phyloP scores from a whole-genome alignment of 768 basidiomycete genomes.

The Pholiota molesta region DNA sequence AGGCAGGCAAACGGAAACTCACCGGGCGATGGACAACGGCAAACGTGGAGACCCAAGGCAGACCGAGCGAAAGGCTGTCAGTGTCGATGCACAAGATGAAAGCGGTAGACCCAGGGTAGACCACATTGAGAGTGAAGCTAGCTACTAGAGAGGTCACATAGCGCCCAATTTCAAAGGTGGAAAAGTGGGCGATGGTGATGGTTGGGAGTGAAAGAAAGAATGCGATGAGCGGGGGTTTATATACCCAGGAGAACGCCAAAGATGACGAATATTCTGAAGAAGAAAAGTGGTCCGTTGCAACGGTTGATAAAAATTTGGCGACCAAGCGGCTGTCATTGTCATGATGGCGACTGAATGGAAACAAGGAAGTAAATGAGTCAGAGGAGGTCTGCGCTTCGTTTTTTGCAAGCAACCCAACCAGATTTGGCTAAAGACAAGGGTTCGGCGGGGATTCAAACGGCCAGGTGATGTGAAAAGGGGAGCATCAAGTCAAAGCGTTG shows the following conservation, averaged over 20 bases:
- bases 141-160: too few relatives aligned
- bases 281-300: neutral
- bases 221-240: neutral
- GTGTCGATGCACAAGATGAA: too few relatives aligned
- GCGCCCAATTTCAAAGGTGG: neutral
- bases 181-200: neutral
- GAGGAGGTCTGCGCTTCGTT: neutral
- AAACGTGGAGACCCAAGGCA: too few relatives aligned
- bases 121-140: too few relatives aligned
- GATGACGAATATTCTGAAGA: neutral
- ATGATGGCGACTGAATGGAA: neutral
- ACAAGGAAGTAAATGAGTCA: neutral
- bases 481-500: neutral
- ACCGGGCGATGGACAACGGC: too few relatives aligned
- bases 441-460: neutral
- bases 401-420: neutral
- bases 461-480: neutral
- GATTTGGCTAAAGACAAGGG: neutral
- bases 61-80: too few relatives aligned
- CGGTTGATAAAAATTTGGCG: neutral
- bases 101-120: too few relatives aligned
- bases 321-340: neutral
- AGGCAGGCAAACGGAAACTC: too few relatives aligned
- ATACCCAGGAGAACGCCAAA: neutral
- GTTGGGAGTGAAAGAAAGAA: neutral